phyloP scores from a whole-genome alignment of 2,329 filamentous ascomycete genomes.

The Trichoderma citrinoviride region DNA sequence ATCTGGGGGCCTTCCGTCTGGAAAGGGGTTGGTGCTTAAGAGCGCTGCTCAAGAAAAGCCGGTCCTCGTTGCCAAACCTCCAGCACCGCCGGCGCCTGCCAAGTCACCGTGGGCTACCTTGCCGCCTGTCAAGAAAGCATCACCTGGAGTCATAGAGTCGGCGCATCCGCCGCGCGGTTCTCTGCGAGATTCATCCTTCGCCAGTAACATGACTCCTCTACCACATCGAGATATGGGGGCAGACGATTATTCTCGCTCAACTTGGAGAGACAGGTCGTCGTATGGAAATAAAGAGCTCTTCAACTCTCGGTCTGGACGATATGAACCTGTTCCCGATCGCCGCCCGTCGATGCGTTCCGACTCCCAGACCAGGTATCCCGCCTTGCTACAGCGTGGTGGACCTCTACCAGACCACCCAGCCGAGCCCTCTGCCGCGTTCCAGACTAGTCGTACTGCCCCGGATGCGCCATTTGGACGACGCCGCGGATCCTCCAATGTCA shows the following conservation, averaged over 20 bases:
- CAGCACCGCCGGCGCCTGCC: constrained; percentile 62
- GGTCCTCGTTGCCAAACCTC: constrained; percentile 69
- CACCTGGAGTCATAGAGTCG: constrained; percentile 63
- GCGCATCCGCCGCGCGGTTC: constrained; percentile 47
- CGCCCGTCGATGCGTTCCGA: constrained; percentile 67
- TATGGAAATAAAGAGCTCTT: constrained; percentile 73
- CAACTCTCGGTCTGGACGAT: constrained; percentile 92
- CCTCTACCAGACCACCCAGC: constrained; percentile 64
- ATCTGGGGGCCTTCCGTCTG: constrained; percentile 48
- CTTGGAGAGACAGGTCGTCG: constrained; percentile 69
- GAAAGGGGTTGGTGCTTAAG: constrained; percentile 64
- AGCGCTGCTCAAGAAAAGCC: constrained; percentile 65
- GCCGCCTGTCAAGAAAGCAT: constrained; percentile 78
- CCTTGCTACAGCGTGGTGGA: constrained; percentile 75
- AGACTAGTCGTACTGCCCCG: constrained; percentile 68
- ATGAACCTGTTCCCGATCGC: constrained; percentile 82
- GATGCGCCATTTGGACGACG: constrained; percentile 70
- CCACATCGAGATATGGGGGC: constrained; percentile 78
- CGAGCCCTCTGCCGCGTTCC: constrained; percentile 84
- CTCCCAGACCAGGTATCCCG: constrained; percentile 64
- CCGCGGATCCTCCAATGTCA: constrained; percentile 87
- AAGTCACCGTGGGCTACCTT: constrained; percentile 92
- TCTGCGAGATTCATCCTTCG: constrained; percentile 52
- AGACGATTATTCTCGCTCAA: constrained; percentile 84
- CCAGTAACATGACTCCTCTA: constrained; percentile 52